Evolutionary conservation across 768 basidiomycete species (phyloP), one percentile per base, ranked within the genome.

Genomic region (Rhizopogon vinicolor): DNA sequence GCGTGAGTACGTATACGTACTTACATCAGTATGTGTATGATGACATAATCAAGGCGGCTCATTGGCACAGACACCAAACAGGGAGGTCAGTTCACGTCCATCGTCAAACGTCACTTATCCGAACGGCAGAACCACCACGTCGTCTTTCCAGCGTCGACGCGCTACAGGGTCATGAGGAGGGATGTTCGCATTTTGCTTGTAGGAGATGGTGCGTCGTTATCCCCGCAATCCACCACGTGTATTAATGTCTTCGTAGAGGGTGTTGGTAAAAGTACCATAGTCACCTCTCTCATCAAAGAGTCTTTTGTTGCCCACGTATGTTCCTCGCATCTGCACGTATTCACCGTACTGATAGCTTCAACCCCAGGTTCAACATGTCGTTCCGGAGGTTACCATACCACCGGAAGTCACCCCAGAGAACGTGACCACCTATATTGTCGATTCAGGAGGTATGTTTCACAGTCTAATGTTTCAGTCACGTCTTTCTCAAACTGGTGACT

Each of bases 331-430:
- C 44, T 5, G 6, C n/a, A 52, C 40, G 44, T 48, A 48, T 44
- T 25, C 48, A 42, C 40, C 42, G 2, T 25, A 40, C 45, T 31
- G 52, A 61, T 48, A 57, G 46, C 13, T 48, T 44, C 31, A 53
- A 10, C 39, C 35, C 5, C 65, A 97, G 95, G 94, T 97, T 44
- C 93, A 96, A 71, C 90, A 93, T 63, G 79, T 96, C 64, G 88
- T 98, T 41, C 96, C 96, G 3, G 96, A 98, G 71, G 94, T 99
- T 44, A 98, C 96, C 7, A 97, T 99, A 53, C 97, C 96, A 7
- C 93, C 95, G 63, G 92, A 95, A 73, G 93, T 97, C 45, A 96
- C 94, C 19, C 93, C 96, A 48, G 94, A 96, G 75, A 94, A 97
- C 68, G 93, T 99, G 41, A 98, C 96, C 1, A 98, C 95, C 4